phyloP scores from a whole-genome alignment of 805 yeast genomes.

The Starmerella geochares region DNA sequence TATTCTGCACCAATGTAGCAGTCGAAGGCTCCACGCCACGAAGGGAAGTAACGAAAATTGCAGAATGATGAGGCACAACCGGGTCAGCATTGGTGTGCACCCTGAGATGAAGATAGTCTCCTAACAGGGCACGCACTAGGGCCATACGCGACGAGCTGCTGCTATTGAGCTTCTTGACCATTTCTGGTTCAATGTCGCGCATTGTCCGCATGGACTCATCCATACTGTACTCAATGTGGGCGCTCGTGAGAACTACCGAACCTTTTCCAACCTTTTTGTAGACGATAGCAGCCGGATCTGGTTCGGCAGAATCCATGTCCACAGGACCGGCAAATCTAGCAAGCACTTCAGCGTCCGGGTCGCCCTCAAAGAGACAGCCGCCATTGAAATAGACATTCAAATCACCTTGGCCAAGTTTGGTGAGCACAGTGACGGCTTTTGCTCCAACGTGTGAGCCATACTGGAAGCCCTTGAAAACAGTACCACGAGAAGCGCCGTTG shows the following conservation, averaged over 20 bases:
- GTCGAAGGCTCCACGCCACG: not conserved
- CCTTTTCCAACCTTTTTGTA: slow-evolving; percentile 64
- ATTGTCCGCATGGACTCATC: slow-evolving; percentile 40
- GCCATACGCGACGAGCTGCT: slow-evolving; percentile 41
- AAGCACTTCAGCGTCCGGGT: slow-evolving; percentile 52
- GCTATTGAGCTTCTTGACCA: slow-evolving; percentile 37
- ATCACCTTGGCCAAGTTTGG: slow-evolving; percentile 6
- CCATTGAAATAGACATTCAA: slow-evolving; percentile 61
- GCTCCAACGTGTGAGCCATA: slow-evolving; percentile 75
- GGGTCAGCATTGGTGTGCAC: slow-evolving; percentile 46
- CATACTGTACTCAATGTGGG: slow-evolving; percentile 70
- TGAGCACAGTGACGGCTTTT: slow-evolving; percentile 38
- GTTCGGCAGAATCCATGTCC: slow-evolving; percentile 39
- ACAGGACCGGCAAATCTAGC: slow-evolving; percentile 54
- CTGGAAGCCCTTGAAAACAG: slow-evolving; percentile 68
- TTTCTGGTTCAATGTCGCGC: slow-evolving; percentile 29
- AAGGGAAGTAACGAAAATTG: slow-evolving; percentile 31
- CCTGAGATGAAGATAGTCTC: slow-evolving; percentile 48
- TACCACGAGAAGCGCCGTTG: slow-evolving; percentile 76
- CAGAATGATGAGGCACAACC: slow-evolving; percentile 59
- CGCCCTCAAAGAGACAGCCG: slow-evolving; percentile 72
- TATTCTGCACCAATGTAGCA: slow-evolving; percentile 20
- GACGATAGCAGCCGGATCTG: slow-evolving; percentile 57
- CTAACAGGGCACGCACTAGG: slow-evolving; percentile 50
- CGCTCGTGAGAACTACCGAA: slow-evolving; percentile 63